These are phyloP conservation scores for Datisca glomerata DNA, from an alignment of 306 rosid species.

Conservation along the genomic window DNA sequence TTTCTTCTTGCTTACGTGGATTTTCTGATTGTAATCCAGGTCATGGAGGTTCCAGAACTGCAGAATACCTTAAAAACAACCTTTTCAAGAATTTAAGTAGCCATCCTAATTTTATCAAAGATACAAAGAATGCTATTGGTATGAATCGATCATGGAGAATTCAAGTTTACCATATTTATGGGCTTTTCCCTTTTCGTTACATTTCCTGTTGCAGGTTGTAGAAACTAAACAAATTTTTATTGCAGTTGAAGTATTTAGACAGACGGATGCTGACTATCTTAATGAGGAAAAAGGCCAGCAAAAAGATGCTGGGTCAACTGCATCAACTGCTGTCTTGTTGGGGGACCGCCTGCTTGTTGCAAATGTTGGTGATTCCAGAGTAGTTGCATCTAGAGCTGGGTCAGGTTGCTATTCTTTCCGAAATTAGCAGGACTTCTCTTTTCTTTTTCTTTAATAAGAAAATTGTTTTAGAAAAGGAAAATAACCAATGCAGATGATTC, in stretches of 20 bases:
- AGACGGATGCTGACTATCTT: conserved; percentile 74
- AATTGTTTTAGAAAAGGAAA: not conserved
- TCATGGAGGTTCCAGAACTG: conserved; percentile 84
- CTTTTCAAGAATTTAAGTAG: conserved; percentile 63
- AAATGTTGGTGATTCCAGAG: conserved; percentile 95
- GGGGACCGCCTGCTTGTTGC: conserved; percentile 80
- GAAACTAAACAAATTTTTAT: conserved; percentile 10
- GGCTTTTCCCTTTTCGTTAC: not conserved
- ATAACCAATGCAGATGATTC: not conserved
- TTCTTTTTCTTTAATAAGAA: no score
- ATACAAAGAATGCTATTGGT: conserved; percentile 76
- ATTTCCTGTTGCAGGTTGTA: conserved; percentile 2
- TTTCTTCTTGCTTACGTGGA: conserved; percentile 2
- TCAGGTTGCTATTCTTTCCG: no score
- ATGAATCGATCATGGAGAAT: conserved; percentile 9
- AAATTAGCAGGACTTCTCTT: no score
- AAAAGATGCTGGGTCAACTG: conserved; percentile 90
- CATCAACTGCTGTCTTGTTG: conserved; percentile 72
- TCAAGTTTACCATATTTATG: no score
- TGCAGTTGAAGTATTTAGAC: conserved; percentile 72
- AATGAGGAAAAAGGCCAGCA: conserved; percentile 64
- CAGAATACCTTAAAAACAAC: conserved; percentile 70
- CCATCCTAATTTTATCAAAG: conserved; percentile 70
- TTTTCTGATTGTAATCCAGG: conserved; percentile 29
- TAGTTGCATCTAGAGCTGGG: conserved; percentile 78